These are phyloP conservation scores for Candida sphagnicola DNA, from an alignment of 805 yeast genomes.

Conservation along the genomic window DNA sequence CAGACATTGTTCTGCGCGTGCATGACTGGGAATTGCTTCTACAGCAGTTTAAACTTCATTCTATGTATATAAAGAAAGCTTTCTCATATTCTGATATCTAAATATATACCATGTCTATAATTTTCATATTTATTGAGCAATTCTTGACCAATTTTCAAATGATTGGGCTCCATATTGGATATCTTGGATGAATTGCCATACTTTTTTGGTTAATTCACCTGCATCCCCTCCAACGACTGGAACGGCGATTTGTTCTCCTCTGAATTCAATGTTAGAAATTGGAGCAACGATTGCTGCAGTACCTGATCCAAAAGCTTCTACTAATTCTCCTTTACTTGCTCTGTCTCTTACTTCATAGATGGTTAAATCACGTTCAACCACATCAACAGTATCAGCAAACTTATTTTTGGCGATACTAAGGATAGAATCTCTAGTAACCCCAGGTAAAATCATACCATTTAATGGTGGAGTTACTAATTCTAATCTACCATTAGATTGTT, in stretches of 20 bases:
- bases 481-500: conserved; percentile 76
- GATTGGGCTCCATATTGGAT: conserved; percentile 86
- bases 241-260: conserved; percentile 65
- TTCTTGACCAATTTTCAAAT: conserved; percentile 51
- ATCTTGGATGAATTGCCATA: conserved; percentile 82
- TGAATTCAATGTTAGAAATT: conserved; percentile 80
- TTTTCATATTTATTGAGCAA: conserved; percentile 20
- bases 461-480: conserved; percentile 95
- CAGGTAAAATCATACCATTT: conserved; percentile 95
- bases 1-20: too few relatives aligned
- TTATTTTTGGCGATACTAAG: conserved; percentile 72
- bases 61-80: too few relatives aligned
- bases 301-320: conserved; percentile 96
- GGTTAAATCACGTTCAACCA: conserved; percentile 78
- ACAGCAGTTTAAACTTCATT: too few relatives aligned
- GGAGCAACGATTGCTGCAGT: conserved; percentile 98
- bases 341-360: conserved; percentile 77
- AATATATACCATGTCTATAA: too few relatives aligned
- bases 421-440: conserved; percentile 92
- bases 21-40: too few relatives aligned
- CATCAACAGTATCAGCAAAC: conserved; percentile 77
- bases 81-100: too few relatives aligned
- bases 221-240: conserved; percentile 81
- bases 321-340: conserved; percentile 74
- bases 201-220: conserved; percentile 73